Evolutionary conservation across 495 filamentous ascomycete species (phyloP), one percentile per base, ranked within the genome.

Genomic region (Penicillium daleae): DNA sequence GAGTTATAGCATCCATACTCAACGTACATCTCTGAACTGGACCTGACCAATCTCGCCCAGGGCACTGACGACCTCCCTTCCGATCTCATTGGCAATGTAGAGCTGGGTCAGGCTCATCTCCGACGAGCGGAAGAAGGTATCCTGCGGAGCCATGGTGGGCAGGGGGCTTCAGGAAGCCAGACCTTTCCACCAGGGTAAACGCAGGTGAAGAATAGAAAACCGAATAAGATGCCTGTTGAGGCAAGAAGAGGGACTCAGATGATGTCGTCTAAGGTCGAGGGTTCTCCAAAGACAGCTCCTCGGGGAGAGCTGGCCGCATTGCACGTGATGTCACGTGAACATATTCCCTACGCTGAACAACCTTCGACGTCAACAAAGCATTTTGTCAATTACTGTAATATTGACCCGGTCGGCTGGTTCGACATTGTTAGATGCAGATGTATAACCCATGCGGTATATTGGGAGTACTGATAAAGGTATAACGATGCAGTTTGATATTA

Each of bases 21-120:
- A 59, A 83, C 92, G 66, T 82, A 99, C 95, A 86, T 99, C 95
- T 76, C 95, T 86, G 74, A 98, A 98, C 78, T 97, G 92, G 67
- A 98, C 90, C 72, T 93, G 84, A 59, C 95, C 95, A 68, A 99
- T 84, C 82, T 98, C 95, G 67, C 95, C 95, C 64, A 99, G 82
- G 55, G 95, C 95, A 73, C 92, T 97, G 60, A 98, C 92, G 66
- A 97, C 93, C 82, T 99, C 95, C 75, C 95, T 87, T 66, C 96
- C 93, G 63, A 98, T 97, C 82, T 99, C 95, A 69, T 97, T 97
- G 65, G 95, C 91, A 70, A 98, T 93, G 80, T 97, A 99, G 68
- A 99, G 89, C 86, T 98, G 95, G 74, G 96, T 96, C 86, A 99
- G 88, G 85, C 92, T 96, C 95, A 99, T 99, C 79, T 98, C 93